Evolutionary conservation across 768 basidiomycete genomes (phyloP).

Genomic region (Stropharia rugosoannulata): DNA sequence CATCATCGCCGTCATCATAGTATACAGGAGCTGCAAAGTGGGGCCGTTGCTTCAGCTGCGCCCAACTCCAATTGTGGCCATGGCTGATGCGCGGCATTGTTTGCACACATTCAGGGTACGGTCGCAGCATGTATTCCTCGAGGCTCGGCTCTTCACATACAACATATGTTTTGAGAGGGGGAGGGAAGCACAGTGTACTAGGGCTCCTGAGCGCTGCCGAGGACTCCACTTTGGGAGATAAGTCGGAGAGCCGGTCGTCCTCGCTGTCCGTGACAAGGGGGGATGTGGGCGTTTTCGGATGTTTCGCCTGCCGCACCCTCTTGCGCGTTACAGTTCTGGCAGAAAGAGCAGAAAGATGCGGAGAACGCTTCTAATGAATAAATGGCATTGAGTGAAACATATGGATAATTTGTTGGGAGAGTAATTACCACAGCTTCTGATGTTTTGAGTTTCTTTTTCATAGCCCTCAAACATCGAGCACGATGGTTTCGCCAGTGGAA

Average conservation of each 20-base stretch:
- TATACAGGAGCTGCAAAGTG: conserved; percentile 22
- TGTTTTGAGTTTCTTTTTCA: conserved; percentile 17
- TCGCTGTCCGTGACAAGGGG: conserved; percentile 24
- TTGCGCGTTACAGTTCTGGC: conserved; percentile 6
- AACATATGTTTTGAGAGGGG: conserved; percentile 7
- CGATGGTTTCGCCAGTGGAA: conserved; percentile 70
- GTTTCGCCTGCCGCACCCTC: conserved; percentile 1
- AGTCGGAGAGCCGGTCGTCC: conserved; percentile 19
- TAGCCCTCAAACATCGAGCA: conserved; percentile 50
- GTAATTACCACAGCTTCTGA: conserved; percentile 11
- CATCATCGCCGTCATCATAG: conserved; percentile 9
- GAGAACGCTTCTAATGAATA: conserved; percentile 28
- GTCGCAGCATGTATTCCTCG: conserved; percentile 31
- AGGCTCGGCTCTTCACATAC: conserved; percentile 15
- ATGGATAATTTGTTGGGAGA: conserved; percentile 22
- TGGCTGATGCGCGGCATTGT: conserved; percentile 13
- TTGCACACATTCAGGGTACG: conserved; percentile 26
- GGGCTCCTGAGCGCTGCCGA: conserved; percentile 8
- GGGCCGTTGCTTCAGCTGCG: conserved; percentile 32
- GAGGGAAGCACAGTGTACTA: conserved; percentile 2
- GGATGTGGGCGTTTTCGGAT: conserved; percentile 17
- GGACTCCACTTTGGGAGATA: conserved; percentile 13
- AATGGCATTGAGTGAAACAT: conserved; percentile 23
- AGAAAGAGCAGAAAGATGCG: conserved; percentile 12
- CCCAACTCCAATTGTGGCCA: conserved; percentile 46